phyloP scores from a whole-genome alignment of 2,329 filamentous ascomycete genomes.

The Tolypocladium tundrense region DNA sequence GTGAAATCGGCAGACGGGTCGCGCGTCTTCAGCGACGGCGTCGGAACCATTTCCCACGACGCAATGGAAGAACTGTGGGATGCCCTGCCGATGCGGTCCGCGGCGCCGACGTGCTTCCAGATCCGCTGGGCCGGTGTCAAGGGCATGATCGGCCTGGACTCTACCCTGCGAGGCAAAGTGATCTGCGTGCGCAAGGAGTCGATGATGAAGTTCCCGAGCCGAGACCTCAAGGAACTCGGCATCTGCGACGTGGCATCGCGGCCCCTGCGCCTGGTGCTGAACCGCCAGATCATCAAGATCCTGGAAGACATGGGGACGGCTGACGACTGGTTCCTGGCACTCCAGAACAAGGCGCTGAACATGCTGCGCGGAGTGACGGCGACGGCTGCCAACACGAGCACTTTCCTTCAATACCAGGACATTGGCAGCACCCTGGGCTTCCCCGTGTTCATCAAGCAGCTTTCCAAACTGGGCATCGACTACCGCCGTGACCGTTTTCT shows the following conservation, averaged over 20 bases:
- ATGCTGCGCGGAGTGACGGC: conserved; percentile 49
- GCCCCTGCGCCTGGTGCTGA: conserved; percentile 60
- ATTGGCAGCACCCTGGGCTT: conserved; percentile 53
- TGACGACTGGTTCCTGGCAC: conserved; percentile 45
- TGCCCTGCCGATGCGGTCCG: conserved; percentile 33
- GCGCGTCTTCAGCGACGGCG: conserved; percentile 68
- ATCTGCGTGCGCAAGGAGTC: conserved; percentile 55
- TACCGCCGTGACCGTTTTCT: conserved; percentile 62
- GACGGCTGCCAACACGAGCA: conserved; percentile 49
- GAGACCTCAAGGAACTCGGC: conserved; percentile 46
- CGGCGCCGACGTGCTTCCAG: conserved; percentile 57
- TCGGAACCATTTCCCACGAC: conserved; percentile 58
- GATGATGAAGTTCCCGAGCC: conserved; percentile 68
- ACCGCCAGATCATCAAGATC: conserved; percentile 77
- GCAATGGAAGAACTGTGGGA: conserved; percentile 52
- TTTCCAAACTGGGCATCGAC: conserved; percentile 48
- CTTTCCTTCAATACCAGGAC: conserved; percentile 52
- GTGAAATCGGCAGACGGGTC: conserved; percentile 36
- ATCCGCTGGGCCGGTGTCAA: conserved; percentile 67
- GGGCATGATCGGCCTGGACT: conserved; percentile 67
- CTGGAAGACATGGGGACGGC: conserved; percentile 65
- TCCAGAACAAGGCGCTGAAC: conserved; percentile 54
- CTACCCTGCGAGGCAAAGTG: conserved; percentile 42
- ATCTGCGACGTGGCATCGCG: conserved; percentile 61
- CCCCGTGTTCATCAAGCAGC: conserved; percentile 48